These are phyloP conservation scores for Colletotrichum musicola DNA, from an alignment of 2,329 filamentous ascomycete genomes.

Conservation along the genomic window DNA sequence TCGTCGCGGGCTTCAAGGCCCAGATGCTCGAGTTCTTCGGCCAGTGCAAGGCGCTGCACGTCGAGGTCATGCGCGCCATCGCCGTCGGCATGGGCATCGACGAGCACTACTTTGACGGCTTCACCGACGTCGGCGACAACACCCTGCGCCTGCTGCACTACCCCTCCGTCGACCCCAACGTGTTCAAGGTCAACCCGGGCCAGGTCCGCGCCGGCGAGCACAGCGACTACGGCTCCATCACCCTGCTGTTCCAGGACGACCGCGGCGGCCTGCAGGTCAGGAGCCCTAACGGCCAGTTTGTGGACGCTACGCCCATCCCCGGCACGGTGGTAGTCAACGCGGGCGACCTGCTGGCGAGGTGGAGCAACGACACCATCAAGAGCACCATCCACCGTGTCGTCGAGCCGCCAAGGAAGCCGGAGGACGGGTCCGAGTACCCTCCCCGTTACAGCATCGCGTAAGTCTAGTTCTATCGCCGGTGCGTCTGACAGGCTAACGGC, in stretches of 20 bases:
- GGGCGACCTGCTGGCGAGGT: conserved; percentile 85
- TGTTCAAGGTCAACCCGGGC: conserved; percentile 75
- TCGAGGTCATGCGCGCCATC: conserved; percentile 85
- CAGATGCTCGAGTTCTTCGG: conserved; percentile 81
- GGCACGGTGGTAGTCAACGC: conserved; percentile 90
- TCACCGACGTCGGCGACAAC: conserved; percentile 77
- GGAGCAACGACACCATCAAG: conserved; percentile 93
- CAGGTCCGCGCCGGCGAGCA: conserved; percentile 85
- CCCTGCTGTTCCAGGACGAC: conserved; percentile 72
- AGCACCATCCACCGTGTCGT: conserved; percentile 92
- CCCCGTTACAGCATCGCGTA: conserved; percentile 88
- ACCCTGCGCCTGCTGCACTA: conserved; percentile 83
- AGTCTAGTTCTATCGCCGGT: too few species aligned
- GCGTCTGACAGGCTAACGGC: too few species aligned
- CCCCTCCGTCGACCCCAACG: conserved; percentile 72
- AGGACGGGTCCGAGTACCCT: conserved; percentile 72
- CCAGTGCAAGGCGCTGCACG: conserved; percentile 80
- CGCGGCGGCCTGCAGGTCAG: conserved; percentile 70
- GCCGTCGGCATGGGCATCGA: conserved; percentile 83
- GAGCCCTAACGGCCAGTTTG: conserved; percentile 80
- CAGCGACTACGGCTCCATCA: conserved; percentile 74
- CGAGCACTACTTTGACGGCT: conserved; percentile 80
- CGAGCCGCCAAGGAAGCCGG: conserved; percentile 76
- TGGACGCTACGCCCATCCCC: conserved; percentile 85
- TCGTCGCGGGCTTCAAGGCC: conserved; percentile 71